These are phyloP conservation scores for Grosmannia clavigera DNA, from an alignment of 2,329 filamentous ascomycete genomes.

Conservation along the genomic window DNA sequence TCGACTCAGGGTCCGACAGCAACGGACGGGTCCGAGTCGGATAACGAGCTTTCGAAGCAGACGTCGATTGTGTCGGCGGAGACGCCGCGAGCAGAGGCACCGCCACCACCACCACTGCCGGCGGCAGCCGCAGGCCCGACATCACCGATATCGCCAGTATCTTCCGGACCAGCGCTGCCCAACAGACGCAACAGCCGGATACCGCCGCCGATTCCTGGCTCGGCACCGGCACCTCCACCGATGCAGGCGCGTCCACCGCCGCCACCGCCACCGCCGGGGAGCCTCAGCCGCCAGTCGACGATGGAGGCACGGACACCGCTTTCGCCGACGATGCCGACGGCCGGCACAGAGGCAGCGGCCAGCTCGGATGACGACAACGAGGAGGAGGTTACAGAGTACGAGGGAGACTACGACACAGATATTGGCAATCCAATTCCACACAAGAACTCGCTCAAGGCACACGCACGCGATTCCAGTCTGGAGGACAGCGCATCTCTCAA, in stretches of 20 bases:
- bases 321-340: conserved; percentile 23
- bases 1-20: conserved; percentile 45
- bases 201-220: conserved; percentile 49
- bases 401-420: conserved; percentile 96
- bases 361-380: conserved; percentile 50
- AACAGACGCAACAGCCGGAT: conserved; percentile 44
- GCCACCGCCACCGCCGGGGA: conserved; percentile 51
- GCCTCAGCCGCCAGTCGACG: conserved; percentile 45
- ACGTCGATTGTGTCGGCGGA: conserved; percentile 31
- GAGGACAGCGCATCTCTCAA: conserved; percentile 55
- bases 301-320: conserved; percentile 33
- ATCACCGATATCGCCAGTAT: conserved; percentile 16
- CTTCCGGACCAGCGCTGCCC: conserved; percentile 22
- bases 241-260: conserved; percentile 51
- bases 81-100: conserved; percentile 25
- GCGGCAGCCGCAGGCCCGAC: conserved; percentile 23
- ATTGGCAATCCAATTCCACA: conserved; percentile 89
- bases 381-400: conserved; percentile 83
- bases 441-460: conserved; percentile 81
- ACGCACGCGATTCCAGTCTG: conserved; percentile 62
- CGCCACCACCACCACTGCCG: conserved; percentile 27
- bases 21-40: conserved; percentile 72
- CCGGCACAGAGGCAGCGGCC: not conserved
- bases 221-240: conserved; percentile 34
- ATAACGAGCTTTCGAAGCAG: conserved; percentile 65